Percentiles rank a stretch among this genome's conserved stretches.
Conservation (phyloP, 2,329 filamentous ascomycete species). For the Venturia carpophila region DNA sequence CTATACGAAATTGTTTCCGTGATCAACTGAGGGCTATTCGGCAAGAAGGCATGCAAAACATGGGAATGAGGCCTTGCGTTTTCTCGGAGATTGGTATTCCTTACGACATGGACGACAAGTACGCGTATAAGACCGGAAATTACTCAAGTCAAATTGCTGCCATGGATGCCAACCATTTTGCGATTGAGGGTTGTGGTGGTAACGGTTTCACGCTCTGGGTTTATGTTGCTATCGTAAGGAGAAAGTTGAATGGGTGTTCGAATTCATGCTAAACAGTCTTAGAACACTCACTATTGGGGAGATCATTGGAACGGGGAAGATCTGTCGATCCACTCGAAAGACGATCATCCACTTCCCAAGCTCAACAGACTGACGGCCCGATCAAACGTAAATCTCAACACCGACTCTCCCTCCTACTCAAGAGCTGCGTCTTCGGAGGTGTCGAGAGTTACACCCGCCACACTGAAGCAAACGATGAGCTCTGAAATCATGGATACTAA, state of each 20-base stretch:
- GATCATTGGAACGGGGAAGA: constrained; percentile 98
- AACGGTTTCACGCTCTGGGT: constrained; percentile 88
- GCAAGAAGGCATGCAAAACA: constrained; percentile 79
- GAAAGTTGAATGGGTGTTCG: constrained; percentile 22
- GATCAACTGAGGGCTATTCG: constrained; percentile 78
- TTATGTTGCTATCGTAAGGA: constrained; percentile 62
- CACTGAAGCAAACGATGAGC: constrained; percentile 63
- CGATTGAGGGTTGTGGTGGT: constrained; percentile 71
- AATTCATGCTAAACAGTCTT: constrained; percentile 9
- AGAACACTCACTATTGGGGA: constrained; percentile 82
- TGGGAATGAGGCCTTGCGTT: constrained; percentile 80
- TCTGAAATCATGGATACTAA: constrained; percentile 40
- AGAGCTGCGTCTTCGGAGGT: constrained; percentile 42
- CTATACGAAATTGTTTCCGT: constrained; percentile 86
- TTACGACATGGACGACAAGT: constrained; percentile 96
- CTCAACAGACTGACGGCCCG: constrained; percentile 43
- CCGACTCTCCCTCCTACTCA: constrained; percentile 48
- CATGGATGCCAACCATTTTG: constrained; percentile 94
- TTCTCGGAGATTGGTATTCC: constrained; percentile 96
- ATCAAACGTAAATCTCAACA: constrained; percentile 44
- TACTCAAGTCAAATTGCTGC: constrained; percentile 88
- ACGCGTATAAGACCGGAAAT: constrained; percentile 91
- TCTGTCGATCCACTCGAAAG: constrained; percentile 76
- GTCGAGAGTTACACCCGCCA: constrained; percentile 59
- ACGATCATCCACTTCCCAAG: constrained; percentile 59